phyloP scores from a whole-genome alignment of 768 basidiomycete genomes.

The Tephrocybe rancida region DNA sequence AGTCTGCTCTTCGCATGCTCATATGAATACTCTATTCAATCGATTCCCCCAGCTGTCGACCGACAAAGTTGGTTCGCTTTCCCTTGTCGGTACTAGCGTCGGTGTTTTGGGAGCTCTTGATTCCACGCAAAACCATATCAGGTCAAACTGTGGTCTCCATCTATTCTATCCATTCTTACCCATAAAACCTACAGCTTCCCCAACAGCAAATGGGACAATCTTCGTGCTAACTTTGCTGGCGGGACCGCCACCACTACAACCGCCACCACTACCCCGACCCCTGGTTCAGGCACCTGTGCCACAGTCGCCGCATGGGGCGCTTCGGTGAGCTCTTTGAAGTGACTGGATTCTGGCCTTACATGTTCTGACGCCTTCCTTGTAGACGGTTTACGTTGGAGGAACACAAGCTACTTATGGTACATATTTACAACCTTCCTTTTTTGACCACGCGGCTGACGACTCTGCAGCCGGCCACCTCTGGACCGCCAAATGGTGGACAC shows the following conservation, averaged over 20 bases:
- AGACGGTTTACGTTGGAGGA: conserved; percentile 51
- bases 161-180: background rate
- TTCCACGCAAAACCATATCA: conserved; percentile 65
- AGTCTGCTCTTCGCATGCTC: conserved; percentile 20
- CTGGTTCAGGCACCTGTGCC: conserved; percentile 36
- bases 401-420: conserved; percentile 46
- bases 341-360: background rate
- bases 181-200: conserved; percentile 47
- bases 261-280: conserved; percentile 25
- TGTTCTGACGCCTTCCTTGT: background rate
- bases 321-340: conserved; percentile 26
- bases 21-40: background rate
- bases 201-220: conserved; percentile 72
- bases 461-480: conserved; percentile 50
- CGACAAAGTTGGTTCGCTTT: conserved; percentile 60
- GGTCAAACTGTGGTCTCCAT: conserved; percentile 32
- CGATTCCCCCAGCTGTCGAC: conserved; percentile 48
- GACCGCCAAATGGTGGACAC: conserved; percentile 66
- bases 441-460: background rate
- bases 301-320: conserved; percentile 53
- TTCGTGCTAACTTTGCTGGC: conserved; percentile 60
- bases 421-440: conserved; percentile 9
- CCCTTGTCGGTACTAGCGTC: conserved; percentile 55
- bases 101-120: conserved; percentile 55
- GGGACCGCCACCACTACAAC: conserved; percentile 24